Conservation (phyloP, 768 basidiomycete genomes). For the Kwoniella newhampshirensis region DNA sequence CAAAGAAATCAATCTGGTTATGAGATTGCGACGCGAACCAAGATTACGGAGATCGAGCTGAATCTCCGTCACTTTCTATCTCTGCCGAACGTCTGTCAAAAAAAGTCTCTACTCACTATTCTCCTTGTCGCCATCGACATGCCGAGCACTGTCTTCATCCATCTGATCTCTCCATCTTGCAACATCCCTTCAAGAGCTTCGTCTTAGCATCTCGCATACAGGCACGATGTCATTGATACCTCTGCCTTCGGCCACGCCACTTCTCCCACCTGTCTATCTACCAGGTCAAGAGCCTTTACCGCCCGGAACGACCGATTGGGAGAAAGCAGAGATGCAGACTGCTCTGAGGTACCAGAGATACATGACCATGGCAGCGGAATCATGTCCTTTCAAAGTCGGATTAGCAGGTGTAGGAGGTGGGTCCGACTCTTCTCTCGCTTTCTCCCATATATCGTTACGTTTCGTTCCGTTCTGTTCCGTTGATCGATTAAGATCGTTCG, state of each 20-base stretch:
- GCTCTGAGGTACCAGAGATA: conserved; percentile 74
- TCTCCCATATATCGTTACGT: conserved; percentile 1
- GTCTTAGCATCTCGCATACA: too few species aligned
- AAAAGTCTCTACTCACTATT: too few species aligned
- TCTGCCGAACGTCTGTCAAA: too few species aligned
- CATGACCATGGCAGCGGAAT: conserved; percentile 74
- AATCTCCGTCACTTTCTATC: too few species aligned
- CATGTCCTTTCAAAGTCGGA: conserved; percentile 77
- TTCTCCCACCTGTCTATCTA: conserved; percentile 70
- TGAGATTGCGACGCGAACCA: too few species aligned
- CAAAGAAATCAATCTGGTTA: too few species aligned
- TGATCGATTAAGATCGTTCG: neutral
- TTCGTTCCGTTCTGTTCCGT: conserved; percentile 3
- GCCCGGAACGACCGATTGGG: conserved; percentile 76
- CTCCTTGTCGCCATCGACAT: too few species aligned
- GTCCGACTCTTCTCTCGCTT: conserved; percentile 45
- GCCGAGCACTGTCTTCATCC: too few species aligned
- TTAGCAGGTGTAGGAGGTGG: conserved; percentile 79
- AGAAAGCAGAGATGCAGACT: conserved; percentile 66
- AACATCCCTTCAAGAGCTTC: too few species aligned
- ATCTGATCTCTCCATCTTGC: too few species aligned
- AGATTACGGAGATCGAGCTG: too few species aligned
- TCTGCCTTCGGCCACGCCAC: conserved; percentile 26
- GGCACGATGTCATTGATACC: conserved; percentile 14
- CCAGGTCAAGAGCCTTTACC: conserved; percentile 79